Conservation (phyloP, 202 grass and related monocot genomes). For the Setaria viridis region DNA sequence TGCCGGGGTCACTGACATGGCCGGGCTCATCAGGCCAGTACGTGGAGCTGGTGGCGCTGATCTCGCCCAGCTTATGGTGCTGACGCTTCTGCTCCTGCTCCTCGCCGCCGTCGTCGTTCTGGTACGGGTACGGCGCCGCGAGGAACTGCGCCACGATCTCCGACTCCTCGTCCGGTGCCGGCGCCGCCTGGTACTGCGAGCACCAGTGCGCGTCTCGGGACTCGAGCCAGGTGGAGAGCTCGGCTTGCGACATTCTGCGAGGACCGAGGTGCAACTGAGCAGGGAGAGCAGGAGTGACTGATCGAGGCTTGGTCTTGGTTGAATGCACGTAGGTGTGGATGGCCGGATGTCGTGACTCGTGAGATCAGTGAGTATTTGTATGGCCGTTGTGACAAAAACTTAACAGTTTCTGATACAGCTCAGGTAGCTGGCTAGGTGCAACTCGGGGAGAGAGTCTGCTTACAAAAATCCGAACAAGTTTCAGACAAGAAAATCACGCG, state of each 20-base stretch:
- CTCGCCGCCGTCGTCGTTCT: slow-evolving; percentile 47
- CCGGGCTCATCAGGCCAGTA: slow-evolving; percentile 62
- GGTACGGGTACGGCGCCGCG: slow-evolving; percentile 48
- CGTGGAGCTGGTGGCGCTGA: slow-evolving; percentile 32
- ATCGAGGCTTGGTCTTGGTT: slow-evolving; percentile 18
- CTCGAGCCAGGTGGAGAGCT: slow-evolving; percentile 21
- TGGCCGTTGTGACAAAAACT: neutral
- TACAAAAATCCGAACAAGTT: slow-evolving; percentile 20
- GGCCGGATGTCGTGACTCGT: neutral
- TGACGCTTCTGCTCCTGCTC: slow-evolving; percentile 36
- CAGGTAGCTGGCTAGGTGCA: slow-evolving; percentile 12
- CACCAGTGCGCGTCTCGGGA: slow-evolving; percentile 43
- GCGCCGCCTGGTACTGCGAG: slow-evolving; percentile 48
- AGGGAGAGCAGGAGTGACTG: neutral
- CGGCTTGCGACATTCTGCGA: slow-evolving; percentile 51
- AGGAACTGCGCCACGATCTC: slow-evolving; percentile 81
- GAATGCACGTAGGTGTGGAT: slow-evolving; percentile 4
- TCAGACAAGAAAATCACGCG: neutral
- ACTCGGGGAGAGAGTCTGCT: neutral
- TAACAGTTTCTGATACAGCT: slow-evolving; percentile 49
- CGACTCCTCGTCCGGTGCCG: slow-evolving; percentile 61
- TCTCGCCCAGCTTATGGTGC: slow-evolving; percentile 4
- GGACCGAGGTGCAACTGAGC: neutral
- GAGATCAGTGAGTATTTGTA: slow-evolving; percentile 32
- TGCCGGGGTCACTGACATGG: slow-evolving; percentile 26